These are phyloP conservation scores for Podospora appendiculata DNA, from an alignment of 495 filamentous ascomycete species.

Conservation along the genomic window DNA sequence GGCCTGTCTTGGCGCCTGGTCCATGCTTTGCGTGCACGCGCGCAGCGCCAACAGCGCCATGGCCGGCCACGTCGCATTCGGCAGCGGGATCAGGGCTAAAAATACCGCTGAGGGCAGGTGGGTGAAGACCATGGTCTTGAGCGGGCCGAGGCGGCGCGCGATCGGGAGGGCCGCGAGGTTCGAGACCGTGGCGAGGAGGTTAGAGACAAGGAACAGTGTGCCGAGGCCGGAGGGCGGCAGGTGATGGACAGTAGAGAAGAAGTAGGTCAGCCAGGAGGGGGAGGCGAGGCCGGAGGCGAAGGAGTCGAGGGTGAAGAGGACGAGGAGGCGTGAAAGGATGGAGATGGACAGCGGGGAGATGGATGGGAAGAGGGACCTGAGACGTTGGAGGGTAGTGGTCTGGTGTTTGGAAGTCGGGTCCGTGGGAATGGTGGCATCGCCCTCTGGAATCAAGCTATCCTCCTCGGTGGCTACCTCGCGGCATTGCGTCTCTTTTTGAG, in stretches of 20 bases:
- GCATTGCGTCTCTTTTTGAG: constrained; percentile 6
- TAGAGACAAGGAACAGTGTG: constrained; percentile 58
- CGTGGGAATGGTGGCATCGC: neutral
- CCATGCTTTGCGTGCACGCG: constrained; percentile 67
- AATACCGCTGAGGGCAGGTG: constrained; percentile 71
- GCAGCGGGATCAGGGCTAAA: constrained; percentile 60
- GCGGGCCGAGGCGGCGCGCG: constrained; percentile 65
- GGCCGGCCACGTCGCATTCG: constrained; percentile 41
- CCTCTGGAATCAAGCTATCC: constrained; percentile 40
- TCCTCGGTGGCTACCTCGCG: neutral
- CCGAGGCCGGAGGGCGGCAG: constrained; percentile 59
- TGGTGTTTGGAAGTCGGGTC: neutral
- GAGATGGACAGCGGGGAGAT: constrained; percentile 46
- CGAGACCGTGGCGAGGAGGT: constrained; percentile 57
- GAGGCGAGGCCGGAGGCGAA: constrained; percentile 21
- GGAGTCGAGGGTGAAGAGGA: constrained; percentile 8
- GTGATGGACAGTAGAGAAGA: constrained; percentile 62
- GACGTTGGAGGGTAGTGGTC: neutral
- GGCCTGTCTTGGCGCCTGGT: constrained; percentile 70
- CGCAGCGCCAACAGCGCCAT: constrained; percentile 63
- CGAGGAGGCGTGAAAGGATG: constrained; percentile 50
- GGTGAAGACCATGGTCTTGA: constrained; percentile 84
- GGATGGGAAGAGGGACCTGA: constrained; percentile 28
- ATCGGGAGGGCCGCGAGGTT: constrained; percentile 66
- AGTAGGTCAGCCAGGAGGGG: constrained; percentile 61